Percentiles rank a stretch among this genome's conserved stretches.
These are phyloP conservation scores for Pichia sp. DNA, from an alignment of 1,139 yeast genomes.

Conservation along the genomic window DNA sequence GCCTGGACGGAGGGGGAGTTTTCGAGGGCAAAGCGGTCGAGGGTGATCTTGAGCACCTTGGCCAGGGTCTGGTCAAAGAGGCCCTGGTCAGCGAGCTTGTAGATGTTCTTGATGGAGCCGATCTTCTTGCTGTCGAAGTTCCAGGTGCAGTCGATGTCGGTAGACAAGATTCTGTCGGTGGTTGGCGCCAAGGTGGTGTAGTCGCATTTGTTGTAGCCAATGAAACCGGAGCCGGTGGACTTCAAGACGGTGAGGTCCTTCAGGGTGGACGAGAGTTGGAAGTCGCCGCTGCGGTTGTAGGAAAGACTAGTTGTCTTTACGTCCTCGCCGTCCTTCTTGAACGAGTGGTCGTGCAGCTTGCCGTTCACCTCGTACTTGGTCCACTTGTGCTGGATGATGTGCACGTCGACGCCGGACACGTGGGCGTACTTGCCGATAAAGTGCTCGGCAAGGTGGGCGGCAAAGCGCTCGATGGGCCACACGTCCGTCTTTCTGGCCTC, in stretches of 20 bases:
- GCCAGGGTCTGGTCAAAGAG: constrained; percentile 53
- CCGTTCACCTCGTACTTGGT: constrained; percentile 71
- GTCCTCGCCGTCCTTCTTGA: constrained; percentile 80
- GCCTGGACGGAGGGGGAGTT: constrained; percentile 92
- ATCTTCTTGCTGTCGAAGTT: constrained; percentile 52
- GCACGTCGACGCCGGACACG: constrained; percentile 64
- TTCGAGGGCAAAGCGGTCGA: constrained; percentile 76
- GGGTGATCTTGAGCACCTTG: constrained; percentile 61
- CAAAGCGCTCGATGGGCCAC: constrained; percentile 89
- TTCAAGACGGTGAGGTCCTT: constrained; percentile 83
- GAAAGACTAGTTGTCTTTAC: constrained; percentile 57
- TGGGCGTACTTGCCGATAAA: constrained; percentile 72
- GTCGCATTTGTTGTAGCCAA: constrained; percentile 81
- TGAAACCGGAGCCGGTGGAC: constrained; percentile 92
- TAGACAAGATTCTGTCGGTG: constrained; percentile 76
- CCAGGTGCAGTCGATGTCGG: constrained; percentile 81
- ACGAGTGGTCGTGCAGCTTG: constrained; percentile 74
- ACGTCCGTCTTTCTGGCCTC: constrained; percentile 77
- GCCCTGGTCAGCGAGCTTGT: constrained; percentile 52
- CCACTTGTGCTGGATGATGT: constrained; percentile 74
- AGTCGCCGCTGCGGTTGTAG: constrained; percentile 46
- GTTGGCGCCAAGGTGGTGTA: constrained; percentile 84
- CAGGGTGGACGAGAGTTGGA: constrained; percentile 62
- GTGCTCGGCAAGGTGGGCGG: constrained; percentile 77
- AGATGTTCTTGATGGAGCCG: constrained; percentile 47